Percentiles rank a stretch among this genome's conserved stretches.
These are phyloP conservation scores for Lachancea mirantina DNA, from an alignment of 805 yeast species.

Conservation along the genomic window DNA sequence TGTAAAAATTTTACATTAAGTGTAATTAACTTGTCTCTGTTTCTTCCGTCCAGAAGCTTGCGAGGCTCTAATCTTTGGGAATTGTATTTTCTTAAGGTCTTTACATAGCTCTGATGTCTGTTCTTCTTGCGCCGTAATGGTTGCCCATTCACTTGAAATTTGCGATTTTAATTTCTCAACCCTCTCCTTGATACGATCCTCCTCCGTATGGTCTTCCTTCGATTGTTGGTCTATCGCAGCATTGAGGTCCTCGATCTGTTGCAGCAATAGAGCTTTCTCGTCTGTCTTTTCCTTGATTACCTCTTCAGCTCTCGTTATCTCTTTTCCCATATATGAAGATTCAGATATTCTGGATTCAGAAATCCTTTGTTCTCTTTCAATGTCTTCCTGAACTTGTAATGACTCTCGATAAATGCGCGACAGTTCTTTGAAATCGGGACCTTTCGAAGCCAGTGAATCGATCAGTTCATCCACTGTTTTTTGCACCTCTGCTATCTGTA, in stretches of 20 bases:
- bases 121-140: constrained; percentile 11
- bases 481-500: constrained; percentile 24
- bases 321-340: constrained; percentile 53
- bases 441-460: constrained; percentile 11
- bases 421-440: constrained; percentile 9
- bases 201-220: constrained; percentile 5
- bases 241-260: constrained; percentile 13
- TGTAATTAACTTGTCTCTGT: constrained; percentile 5
- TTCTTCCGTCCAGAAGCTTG: constrained; percentile 9
- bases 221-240: constrained; percentile 12
- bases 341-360: constrained; percentile 48
- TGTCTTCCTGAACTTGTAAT: constrained; percentile 40
- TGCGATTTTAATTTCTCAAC: constrained; percentile 11
- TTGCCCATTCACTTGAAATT: constrained; percentile 12
- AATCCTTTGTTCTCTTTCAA: constrained; percentile 38
- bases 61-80: constrained; percentile 21
- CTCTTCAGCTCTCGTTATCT: constrained; percentile 45
- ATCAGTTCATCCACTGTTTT: constrained; percentile 25
- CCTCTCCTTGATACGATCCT: constrained; percentile 8
- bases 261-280: constrained; percentile 20
- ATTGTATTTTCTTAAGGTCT: constrained; percentile 20
- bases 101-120: constrained; percentile 14
- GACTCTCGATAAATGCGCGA: constrained; percentile 24
- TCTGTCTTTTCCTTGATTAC: constrained; percentile 41
- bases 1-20: neutral